Base-by-base conservation (phyloP, 78 protist genomes). In the Trichosphaerium sp. region DNA sequence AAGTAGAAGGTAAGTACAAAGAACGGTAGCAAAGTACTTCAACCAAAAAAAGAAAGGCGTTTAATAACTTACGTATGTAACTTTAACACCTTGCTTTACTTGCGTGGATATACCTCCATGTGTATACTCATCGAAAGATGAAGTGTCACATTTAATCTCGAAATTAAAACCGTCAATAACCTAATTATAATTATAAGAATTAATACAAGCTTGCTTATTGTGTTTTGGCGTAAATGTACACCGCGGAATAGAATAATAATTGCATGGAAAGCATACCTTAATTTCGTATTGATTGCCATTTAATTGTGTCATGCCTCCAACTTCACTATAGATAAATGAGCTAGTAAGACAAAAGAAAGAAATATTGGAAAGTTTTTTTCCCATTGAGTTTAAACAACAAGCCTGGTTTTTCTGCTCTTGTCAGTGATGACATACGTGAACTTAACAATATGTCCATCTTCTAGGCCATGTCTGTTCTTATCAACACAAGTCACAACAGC, bases 351-450 rank as follows among this genome's bases (percentile, higher is more conserved):
- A n/a, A n/a, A n/a, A n/a, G n/a, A n/a, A n/a, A n/a, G n/a, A n/a
- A n/a, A n/a, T n/a, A n/a, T n/a, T n/a, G n/a, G n/a, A n/a, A n/a
- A n/a, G n/a, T n/a, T n/a, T n/a, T n/a, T n/a, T n/a, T n/a, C n/a
- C n/a, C n/a, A n/a, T n/a, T n/a, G n/a, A n/a, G n/a, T n/a, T n/a
- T n/a, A n/a, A n/a, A n/a, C n/a, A n/a, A n/a, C n/a, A n/a, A n/a
- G n/a, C n/a, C n/a, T n/a, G n/a, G n/a, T n/a, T n/a, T n/a, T n/a
- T n/a, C n/a, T n/a, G n/a, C n/a, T n/a, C n/a, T n/a, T n/a, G n/a
- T n/a, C n/a, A n/a, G n/a, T n/a, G n/a, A n/a, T n/a, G n/a, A 94
- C 76, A 51, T 85, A 94, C 29, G 75, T 35, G 75, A 94, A 94
- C 4, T 58, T 39, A 18, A 94, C 90, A n/a, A 35, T 48, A 69